Evolutionary conservation across 495 filamentous ascomycete species (phyloP), one percentile per base, ranked within the genome.

Genomic region (Aspergillus conjunctus): DNA sequence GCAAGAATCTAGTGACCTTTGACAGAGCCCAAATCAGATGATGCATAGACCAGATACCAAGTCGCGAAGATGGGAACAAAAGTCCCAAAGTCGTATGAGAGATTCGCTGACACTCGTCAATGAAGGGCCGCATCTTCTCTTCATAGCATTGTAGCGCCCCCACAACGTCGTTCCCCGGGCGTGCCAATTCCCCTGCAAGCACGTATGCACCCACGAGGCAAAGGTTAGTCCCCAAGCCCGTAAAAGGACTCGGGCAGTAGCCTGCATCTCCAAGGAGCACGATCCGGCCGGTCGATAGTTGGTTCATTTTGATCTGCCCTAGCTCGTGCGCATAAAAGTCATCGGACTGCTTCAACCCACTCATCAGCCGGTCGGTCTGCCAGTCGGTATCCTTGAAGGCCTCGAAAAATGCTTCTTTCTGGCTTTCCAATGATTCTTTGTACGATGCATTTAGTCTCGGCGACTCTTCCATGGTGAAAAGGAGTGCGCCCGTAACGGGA

Each of bases 221-320:
- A 2, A 61, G 58, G 0, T 79, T 77, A 0, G 81, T 83, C 0
- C 82, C 83, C 76, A 83, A 78, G 3, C 79, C 82, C 22, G 71
- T 81, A 15, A 75, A 71, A 0, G 77, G 73, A 17, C 76, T 73
- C 7, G 81, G 74, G 59, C 80, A 82, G 53, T 83, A 75, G 5
- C 72, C 85, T 2, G 85, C 79, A 66, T 87, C 85, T 1, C 82
- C 85, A 11, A 87, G 43, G 10, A 86, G 72, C 1, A 79, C 78
- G 1, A 84, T 75, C 3, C 82, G 71, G 6, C 79, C 81, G 6
- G 71, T 72, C 12, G 67, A 75, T 78, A 78, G 86, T 6, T 65
- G 65, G 18, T 77, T 58, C 21, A 76, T 62, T 37, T 74, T 73
- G 8, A 85, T 72, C 45, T 80, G 78, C 0, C 75, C 59, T 3